These are phyloP conservation scores for Eryngium alpinum DNA, from an alignment of 140 eudicot species.

Conservation along the genomic window DNA sequence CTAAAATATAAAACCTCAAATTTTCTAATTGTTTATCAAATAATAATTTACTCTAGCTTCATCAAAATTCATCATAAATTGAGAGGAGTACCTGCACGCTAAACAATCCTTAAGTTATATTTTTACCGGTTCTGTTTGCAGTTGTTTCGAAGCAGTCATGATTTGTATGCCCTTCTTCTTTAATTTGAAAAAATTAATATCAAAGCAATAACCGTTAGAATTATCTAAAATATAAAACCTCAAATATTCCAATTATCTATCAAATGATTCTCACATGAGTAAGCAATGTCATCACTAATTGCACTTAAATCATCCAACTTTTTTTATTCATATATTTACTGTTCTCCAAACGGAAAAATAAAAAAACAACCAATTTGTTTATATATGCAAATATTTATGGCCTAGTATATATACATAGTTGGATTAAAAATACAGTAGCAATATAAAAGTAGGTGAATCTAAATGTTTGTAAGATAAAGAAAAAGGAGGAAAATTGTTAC, in stretches of 20 bases:
- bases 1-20: not conserved
- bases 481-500: slow-evolving; percentile 1
- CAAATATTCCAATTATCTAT: not conserved
- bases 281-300: not conserved
- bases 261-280: not conserved
- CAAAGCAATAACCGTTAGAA: not conserved
- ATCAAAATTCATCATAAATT: not conserved
- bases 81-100: slow-evolving; percentile 71
- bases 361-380: not conserved
- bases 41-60: not conserved
- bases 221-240: not conserved
- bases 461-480: not conserved
- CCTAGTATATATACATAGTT: too few relatives aligned
- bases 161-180: slow-evolving; percentile 37
- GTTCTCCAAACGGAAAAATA: too few relatives aligned
- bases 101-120: slow-evolving; percentile 93
- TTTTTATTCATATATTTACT: not conserved
- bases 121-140: slow-evolving; percentile 67
- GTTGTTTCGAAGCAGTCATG: slow-evolving; percentile 31
- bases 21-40: not conserved
- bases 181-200: not conserved
- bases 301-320: not conserved
- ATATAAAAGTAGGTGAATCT: not conserved
- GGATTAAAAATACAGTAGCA: too few relatives aligned
- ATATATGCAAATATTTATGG: too few relatives aligned